Evolutionary conservation across 2,329 filamentous ascomycete species (phyloP).

Genomic region (Xylariaceae sp.): DNA sequence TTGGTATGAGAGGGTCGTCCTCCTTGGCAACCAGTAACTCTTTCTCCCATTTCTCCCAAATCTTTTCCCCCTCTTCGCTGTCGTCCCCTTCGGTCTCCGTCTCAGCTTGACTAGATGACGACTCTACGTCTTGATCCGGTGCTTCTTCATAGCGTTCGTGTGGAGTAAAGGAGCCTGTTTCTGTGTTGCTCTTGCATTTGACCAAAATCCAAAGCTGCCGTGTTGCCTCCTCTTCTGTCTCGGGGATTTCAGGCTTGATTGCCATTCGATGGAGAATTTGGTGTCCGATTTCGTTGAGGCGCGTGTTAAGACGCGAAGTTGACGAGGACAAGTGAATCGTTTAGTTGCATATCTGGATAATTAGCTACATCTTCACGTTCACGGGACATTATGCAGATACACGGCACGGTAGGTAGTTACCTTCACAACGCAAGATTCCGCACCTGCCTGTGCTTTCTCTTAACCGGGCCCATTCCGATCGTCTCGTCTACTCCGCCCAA

Average conservation of each 20-base stretch:
- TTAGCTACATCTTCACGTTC: too few relatives aligned
- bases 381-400: too few relatives aligned
- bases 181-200: background rate
- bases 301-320: too few relatives aligned
- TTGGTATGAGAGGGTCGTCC: slow-evolving; percentile 4
- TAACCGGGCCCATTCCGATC: too few relatives aligned
- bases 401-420: too few relatives aligned
- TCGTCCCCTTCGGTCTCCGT: background rate
- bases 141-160: background rate
- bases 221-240: background rate
- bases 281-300: too few relatives aligned
- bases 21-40: background rate
- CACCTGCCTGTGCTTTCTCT: too few relatives aligned
- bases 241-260: background rate
- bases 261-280: too few relatives aligned
- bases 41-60: background rate
- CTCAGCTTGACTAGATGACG: background rate
- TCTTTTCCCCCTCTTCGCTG: background rate
- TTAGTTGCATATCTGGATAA: too few relatives aligned
- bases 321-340: too few relatives aligned
- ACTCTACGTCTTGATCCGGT: background rate
- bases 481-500: too few relatives aligned
- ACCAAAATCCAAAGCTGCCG: background rate
- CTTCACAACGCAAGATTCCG: too few relatives aligned
- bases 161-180: background rate